These are phyloP conservation scores for Primulina tabacum DNA, from an alignment of 257 asterid genomes.

Conservation along the genomic window DNA sequence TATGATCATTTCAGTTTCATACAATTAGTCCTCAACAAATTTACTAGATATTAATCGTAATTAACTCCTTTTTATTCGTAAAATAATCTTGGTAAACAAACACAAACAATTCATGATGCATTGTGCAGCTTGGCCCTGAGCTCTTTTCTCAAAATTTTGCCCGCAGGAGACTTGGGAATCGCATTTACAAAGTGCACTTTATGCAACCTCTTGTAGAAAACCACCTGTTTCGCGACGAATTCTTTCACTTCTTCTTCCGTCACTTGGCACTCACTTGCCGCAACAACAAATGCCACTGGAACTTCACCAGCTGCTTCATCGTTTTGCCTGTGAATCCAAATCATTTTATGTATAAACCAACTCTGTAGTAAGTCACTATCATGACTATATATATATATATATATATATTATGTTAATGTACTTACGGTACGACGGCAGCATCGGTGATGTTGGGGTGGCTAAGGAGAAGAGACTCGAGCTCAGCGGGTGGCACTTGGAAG, in stretches of 20 bases:
- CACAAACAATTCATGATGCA: background rate
- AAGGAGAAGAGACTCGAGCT: constrained; percentile 79
- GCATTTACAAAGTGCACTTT: constrained; percentile 72
- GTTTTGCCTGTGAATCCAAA: constrained; percentile 49
- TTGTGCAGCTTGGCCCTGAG: constrained; percentile 61
- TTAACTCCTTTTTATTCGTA: background rate
- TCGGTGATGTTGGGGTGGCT: constrained; percentile 66
- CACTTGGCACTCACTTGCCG: constrained; percentile 47
- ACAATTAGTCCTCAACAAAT: too few species aligned
- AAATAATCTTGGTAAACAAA: background rate
- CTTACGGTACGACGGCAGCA: constrained; percentile 95
- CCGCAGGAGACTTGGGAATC: constrained; percentile 84
- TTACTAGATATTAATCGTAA: too few species aligned
- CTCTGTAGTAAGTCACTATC: too few species aligned
- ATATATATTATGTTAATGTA: too few species aligned
- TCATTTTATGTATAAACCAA: background rate
- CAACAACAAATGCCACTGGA: constrained; percentile 88
- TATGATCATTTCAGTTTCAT: too few species aligned
- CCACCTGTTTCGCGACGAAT: constrained; percentile 84
- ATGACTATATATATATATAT: too few species aligned
- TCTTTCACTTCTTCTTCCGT: constrained; percentile 72
- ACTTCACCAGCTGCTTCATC: constrained; percentile 86
- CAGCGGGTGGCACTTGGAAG: constrained; percentile 95
- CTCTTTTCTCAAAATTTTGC: constrained; percentile 82
- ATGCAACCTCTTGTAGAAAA: constrained; percentile 79